A percentile compares a stretch with the other conserved stretches of the same genome.
phyloP scores from a whole-genome alignment of 1,284 basidiomycete genomes.

The Ganoderma meredithae region DNA sequence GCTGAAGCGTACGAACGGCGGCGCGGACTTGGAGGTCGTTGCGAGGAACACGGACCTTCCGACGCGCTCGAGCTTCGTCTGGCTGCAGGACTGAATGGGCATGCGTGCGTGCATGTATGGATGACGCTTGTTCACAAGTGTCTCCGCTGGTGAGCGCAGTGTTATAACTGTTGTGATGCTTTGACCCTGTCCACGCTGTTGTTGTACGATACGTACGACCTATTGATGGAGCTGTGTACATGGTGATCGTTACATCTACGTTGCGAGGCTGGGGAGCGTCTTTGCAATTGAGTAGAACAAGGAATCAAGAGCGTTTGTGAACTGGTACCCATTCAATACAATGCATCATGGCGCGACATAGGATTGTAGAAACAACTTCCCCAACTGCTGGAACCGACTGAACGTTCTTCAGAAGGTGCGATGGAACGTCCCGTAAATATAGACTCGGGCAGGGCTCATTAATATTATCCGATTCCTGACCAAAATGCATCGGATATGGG shows the following conservation, averaged over 20 bases:
- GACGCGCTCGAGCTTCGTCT: slow-evolving; percentile 62
- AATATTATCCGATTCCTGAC: background rate
- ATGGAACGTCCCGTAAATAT: background rate
- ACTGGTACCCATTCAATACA: background rate
- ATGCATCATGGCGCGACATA: background rate
- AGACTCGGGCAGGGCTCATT: background rate
- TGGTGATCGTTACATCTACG: background rate
- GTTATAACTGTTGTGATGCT: background rate
- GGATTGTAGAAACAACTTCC: background rate
- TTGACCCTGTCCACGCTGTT: background rate
- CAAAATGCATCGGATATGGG: background rate
- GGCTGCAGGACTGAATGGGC: slow-evolving; percentile 29
- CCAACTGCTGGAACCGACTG: background rate
- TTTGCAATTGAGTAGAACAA: too few relatives aligned
- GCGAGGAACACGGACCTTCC: slow-evolving; percentile 59
- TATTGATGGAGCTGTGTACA: background rate
- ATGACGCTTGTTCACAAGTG: background rate
- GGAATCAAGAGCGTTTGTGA: background rate
- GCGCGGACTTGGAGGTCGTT: slow-evolving; percentile 59
- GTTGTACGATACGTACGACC: background rate
- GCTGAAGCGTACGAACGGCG: slow-evolving; percentile 59
- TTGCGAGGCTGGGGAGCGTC: background rate
- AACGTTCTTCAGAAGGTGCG: background rate
- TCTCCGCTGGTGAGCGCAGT: background rate
- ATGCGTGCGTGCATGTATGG: background rate